Conservation (phyloP, 768 basidiomycete genomes). For the Dentipellis fragilis region DNA sequence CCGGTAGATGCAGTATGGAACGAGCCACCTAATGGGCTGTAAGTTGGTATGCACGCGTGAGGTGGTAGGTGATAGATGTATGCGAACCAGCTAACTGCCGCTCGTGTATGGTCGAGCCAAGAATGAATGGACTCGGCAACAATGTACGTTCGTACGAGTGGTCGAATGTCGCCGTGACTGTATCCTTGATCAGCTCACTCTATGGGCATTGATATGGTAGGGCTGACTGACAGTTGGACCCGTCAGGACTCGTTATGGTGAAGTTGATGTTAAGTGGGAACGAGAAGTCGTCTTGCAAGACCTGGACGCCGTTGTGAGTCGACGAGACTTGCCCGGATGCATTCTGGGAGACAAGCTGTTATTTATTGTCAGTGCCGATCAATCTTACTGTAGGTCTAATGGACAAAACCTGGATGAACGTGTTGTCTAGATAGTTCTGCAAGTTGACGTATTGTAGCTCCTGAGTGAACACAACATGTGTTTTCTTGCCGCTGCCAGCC, state of each 20-base stretch:
- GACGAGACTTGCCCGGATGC: slow-evolving; percentile 38
- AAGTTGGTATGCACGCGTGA: no score
- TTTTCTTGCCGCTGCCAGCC: slow-evolving; percentile 49
- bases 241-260: slow-evolving; percentile 21
- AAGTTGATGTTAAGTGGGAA: slow-evolving; percentile 42
- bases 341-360: slow-evolving; percentile 30
- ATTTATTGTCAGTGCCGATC: neutral
- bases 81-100: slow-evolving; percentile 49
- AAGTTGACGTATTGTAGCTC: slow-evolving; percentile 48
- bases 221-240: slow-evolving; percentile 21
- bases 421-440: slow-evolving; percentile 48
- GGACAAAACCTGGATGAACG: slow-evolving; percentile 26
- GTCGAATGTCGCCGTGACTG: slow-evolving; percentile 48
- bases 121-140: slow-evolving; percentile 47
- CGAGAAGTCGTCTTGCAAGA: slow-evolving; percentile 39
- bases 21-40: slow-evolving; percentile 35
- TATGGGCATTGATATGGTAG: neutral
- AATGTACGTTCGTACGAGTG: slow-evolving; percentile 58
- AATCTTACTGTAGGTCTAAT: neutral
- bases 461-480: slow-evolving; percentile 52
- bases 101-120: slow-evolving; percentile 47
- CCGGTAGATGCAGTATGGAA: slow-evolving; percentile 34
- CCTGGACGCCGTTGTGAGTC: slow-evolving; percentile 34
- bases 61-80: neutral
- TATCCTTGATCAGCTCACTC: neutral